A percentile compares a stretch with the other conserved stretches of the same genome.
These are phyloP conservation scores for Globisporangium rhizosaccharum DNA, from an alignment of 352 stramenopile species.

Conservation along the genomic window DNA sequence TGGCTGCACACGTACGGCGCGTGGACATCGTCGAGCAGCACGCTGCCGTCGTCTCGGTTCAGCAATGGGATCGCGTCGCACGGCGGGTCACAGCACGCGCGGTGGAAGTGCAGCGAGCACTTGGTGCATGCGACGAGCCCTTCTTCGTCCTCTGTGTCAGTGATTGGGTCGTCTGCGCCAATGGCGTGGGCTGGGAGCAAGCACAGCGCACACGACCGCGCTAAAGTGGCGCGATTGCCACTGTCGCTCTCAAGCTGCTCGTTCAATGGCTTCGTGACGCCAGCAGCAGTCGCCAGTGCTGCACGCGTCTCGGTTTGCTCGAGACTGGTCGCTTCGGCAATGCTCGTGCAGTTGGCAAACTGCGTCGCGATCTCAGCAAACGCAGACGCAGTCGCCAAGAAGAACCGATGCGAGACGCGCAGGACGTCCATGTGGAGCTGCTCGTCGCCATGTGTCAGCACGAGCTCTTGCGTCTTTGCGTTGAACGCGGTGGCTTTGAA, in stretches of 20 bases:
- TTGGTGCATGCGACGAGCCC: conserved; percentile 50
- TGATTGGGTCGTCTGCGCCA: background rate
- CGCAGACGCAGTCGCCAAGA: conserved; percentile 2
- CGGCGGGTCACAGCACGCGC: conserved; percentile 73
- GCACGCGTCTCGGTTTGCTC: conserved; percentile 10
- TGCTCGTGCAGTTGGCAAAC: conserved; percentile 2
- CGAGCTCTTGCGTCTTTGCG: background rate
- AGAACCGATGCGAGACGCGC: conserved; percentile 4
- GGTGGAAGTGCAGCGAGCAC: conserved; percentile 52
- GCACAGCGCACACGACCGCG: conserved; percentile 15
- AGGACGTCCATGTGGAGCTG: background rate
- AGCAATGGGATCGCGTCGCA: conserved; percentile 51
- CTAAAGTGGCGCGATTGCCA: too few species aligned
- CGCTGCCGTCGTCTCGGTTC: conserved; percentile 42
- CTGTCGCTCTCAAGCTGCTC: background rate
- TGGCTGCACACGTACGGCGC: conserved; percentile 66
- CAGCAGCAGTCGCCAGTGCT: background rate
- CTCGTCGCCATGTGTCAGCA: conserved; percentile 2
- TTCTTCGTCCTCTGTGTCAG: conserved; percentile 12
- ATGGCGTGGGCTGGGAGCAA: conserved; percentile 11
- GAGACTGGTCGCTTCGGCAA: background rate
- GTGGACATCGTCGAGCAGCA: conserved; percentile 58
- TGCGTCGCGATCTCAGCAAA: conserved; percentile 10
- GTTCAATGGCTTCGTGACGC: too few species aligned
- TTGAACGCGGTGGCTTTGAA: conserved; percentile 6